Evolutionary conservation across 305 asterid genomes (phyloP).

Genomic region (Rubia peregrina): DNA sequence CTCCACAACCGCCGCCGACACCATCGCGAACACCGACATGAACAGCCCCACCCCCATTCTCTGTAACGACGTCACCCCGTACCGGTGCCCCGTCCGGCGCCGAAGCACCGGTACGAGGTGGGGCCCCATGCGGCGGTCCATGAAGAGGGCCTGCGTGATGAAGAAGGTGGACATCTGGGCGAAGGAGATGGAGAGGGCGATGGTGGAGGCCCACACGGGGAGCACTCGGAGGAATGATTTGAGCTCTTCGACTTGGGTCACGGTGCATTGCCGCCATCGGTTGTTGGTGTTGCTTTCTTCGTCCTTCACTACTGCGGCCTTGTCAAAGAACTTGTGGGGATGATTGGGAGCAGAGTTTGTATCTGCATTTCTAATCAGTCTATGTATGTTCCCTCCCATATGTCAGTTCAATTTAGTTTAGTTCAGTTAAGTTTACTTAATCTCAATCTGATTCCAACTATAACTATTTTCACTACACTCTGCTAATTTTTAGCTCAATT

Average conservation of each 20-base stretch:
- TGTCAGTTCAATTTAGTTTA: no score
- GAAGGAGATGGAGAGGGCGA: conserved; percentile 53
- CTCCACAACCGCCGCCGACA: conserved; percentile 49
- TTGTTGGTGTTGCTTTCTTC: conserved; percentile 21
- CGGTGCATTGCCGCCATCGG: conserved; percentile 61
- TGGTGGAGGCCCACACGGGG: conserved; percentile 61
- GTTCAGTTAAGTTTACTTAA: no score
- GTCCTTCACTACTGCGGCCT: conserved; percentile 42
- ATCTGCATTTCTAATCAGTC: not conserved
- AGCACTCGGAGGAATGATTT: conserved; percentile 56
- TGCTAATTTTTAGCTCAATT: no score
- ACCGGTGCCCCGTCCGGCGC: conserved; percentile 41
- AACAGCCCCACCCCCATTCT: conserved; percentile 53
- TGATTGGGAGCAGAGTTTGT: not conserved
- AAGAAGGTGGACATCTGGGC: conserved; percentile 61
- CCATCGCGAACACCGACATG: conserved; percentile 42
- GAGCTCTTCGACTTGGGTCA: conserved; percentile 66
- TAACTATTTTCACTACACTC: no score
- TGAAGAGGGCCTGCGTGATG: conserved; percentile 49
- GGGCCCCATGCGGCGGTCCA: conserved; percentile 42
- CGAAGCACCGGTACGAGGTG: conserved; percentile 42
- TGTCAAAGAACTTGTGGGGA: conserved; percentile 44
- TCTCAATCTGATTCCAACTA: no score
- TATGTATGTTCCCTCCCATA: not conserved
- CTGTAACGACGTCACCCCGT: conserved; percentile 58